Evolutionary conservation across 2,329 filamentous ascomycete species (phyloP).

Genomic region (Sporothrix schenckii): DNA sequence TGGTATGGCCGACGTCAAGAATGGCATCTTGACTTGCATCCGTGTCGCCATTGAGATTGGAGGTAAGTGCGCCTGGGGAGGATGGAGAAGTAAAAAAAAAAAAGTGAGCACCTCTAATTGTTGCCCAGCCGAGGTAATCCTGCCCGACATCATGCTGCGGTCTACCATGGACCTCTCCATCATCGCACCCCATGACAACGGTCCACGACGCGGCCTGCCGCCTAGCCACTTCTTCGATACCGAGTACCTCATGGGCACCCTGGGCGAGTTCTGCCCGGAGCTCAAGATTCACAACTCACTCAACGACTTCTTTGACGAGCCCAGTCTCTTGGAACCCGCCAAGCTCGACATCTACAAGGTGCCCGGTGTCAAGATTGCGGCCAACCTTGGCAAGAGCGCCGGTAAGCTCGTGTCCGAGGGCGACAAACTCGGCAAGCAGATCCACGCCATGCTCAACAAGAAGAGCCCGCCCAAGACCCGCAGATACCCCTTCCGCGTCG

Average conservation of each 20-base stretch:
- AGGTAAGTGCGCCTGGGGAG: constrained; percentile 41
- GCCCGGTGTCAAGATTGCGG: constrained; percentile 30
- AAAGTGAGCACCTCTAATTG: neutral
- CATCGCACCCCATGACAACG: constrained; percentile 37
- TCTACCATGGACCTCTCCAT: constrained; percentile 41
- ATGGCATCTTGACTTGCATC: constrained; percentile 51
- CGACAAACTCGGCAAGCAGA: constrained; percentile 35
- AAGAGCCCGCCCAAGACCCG: constrained; percentile 39
- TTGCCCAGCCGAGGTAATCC: constrained; percentile 44
- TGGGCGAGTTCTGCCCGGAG: constrained; percentile 45
- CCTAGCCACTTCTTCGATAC: constrained; percentile 45
- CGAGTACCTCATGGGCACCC: constrained; percentile 41
- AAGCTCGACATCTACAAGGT: constrained; percentile 39
- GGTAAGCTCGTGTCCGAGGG: constrained; percentile 40
- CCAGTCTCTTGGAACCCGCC: constrained; percentile 39
- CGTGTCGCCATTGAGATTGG: constrained; percentile 53
- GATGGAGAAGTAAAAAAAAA: neutral
- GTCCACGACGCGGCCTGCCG: constrained; percentile 40
- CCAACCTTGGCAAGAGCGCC: constrained; percentile 30
- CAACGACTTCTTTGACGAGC: constrained; percentile 44
- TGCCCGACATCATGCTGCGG: constrained; percentile 45
- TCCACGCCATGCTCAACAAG: constrained; percentile 40
- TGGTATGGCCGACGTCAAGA: constrained; percentile 50
- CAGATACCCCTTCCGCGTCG: constrained; percentile 43
- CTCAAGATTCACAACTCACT: constrained; percentile 44